Conservation (phyloP, 331 rosid genomes). For the Acacia concinna region DNA sequence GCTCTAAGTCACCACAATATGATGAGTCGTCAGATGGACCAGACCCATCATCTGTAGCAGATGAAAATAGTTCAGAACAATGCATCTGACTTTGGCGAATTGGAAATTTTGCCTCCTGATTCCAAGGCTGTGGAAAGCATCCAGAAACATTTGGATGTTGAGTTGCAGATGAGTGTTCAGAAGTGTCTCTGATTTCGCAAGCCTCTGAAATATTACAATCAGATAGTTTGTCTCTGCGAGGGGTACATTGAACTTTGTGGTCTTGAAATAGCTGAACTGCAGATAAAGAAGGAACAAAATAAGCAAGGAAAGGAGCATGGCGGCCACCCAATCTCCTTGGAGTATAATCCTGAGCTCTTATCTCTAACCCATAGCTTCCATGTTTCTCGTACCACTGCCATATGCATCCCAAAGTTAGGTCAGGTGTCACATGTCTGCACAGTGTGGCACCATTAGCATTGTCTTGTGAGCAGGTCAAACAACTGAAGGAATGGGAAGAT, state of each 20-base stretch:
- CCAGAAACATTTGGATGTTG: constrained; percentile 47
- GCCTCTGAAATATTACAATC: constrained; percentile 37
- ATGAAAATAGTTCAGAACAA: constrained; percentile 37
- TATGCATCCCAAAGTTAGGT: constrained; percentile 56
- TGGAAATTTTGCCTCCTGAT: constrained; percentile 31
- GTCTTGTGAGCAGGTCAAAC: constrained; percentile 47
- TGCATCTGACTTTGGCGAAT: constrained; percentile 19
- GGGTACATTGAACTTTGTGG: constrained; percentile 15
- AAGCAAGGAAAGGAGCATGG: constrained; percentile 43
- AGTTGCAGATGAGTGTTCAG: constrained; percentile 41
- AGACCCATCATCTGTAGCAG: constrained; percentile 29
- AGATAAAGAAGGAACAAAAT: constrained; percentile 66
- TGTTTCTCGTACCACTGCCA: constrained; percentile 92
- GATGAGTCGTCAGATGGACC: constrained; percentile 34
- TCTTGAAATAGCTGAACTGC: constrained; percentile 56
- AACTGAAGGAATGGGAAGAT: constrained; percentile 34
- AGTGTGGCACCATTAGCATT: constrained; percentile 38
- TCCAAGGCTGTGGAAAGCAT: constrained; percentile 46
- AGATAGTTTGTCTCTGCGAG: constrained; percentile 10
- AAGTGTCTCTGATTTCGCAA: constrained; percentile 25
- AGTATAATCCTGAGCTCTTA: constrained; percentile 54
- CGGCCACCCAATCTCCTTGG: constrained; percentile 43
- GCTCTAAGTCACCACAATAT: constrained; percentile 51
- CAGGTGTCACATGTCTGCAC: constrained; percentile 60
- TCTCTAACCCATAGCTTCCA: constrained; percentile 81